Conservation (phyloP, 768 basidiomycete genomes). For the Lanmaoa pseudosensibilis region DNA sequence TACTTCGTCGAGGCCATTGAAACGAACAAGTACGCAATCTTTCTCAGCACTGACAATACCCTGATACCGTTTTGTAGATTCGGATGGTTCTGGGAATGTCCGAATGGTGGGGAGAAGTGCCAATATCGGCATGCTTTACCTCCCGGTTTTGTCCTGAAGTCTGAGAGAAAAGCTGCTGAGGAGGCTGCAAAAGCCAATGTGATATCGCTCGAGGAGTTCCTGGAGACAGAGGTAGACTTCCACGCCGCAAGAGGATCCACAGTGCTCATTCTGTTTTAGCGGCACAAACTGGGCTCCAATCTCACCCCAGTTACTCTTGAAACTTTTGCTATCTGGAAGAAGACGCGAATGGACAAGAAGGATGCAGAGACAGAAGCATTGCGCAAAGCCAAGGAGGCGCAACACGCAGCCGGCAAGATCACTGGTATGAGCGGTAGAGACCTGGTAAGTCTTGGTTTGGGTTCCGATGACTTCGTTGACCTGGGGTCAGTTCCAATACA, state of each 20-base stretch:
- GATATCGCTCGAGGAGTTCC: conserved; percentile 94
- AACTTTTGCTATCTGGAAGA: conserved; percentile 92
- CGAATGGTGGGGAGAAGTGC: conserved; percentile 77
- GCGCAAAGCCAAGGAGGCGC: conserved; percentile 78
- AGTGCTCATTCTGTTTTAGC: conserved; percentile 43
- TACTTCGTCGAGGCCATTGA: conserved; percentile 97
- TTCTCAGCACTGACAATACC: background rate
- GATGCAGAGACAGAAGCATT: conserved; percentile 80
- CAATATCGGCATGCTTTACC: conserved; percentile 95
- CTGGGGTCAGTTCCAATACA: conserved; percentile 80
- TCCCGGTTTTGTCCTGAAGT: conserved; percentile 93
- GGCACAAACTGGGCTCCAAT: conserved; percentile 89
- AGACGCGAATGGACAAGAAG: conserved; percentile 94
- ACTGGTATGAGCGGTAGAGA: conserved; percentile 95
- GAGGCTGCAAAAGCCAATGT: conserved; percentile 86
- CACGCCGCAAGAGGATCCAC: background rate
- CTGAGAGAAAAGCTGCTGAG: conserved; percentile 87
- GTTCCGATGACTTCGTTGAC: conserved; percentile 5
- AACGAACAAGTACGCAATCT: conserved; percentile 59
- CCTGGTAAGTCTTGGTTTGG: conserved; percentile 54
- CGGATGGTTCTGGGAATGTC: conserved; percentile 97
- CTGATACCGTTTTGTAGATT: conserved; percentile 44
- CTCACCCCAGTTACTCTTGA: conserved; percentile 94
- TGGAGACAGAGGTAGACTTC: conserved; percentile 88
- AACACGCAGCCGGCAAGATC: conserved; percentile 84